These are phyloP conservation scores for Picea mariana DNA, from an alignment of 83 land plant species.

Conservation along the genomic window DNA sequence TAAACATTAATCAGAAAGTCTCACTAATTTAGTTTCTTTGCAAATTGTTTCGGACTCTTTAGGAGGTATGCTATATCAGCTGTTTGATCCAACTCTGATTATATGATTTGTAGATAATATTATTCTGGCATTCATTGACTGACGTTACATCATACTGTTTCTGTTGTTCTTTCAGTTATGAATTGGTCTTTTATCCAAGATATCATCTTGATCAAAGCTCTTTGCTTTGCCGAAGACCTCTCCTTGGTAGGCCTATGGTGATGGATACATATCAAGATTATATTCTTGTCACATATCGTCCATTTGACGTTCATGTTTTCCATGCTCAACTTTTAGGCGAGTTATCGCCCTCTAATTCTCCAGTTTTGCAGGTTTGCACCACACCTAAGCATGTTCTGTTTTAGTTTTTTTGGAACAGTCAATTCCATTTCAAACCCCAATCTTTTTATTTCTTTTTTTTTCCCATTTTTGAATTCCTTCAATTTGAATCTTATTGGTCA, in stretches of 20 bases:
- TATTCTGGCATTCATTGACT: neutral
- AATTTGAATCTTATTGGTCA: neutral
- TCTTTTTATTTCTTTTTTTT: neutral
- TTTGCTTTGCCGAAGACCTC: conserved; percentile 72
- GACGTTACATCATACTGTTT: neutral
- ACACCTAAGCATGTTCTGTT: neutral
- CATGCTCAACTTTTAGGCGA: conserved; percentile 82
- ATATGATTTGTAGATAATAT: neutral
- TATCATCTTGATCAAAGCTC: conserved; percentile 98
- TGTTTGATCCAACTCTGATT: neutral
- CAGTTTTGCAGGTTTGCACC: conserved; percentile 73
- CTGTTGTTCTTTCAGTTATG: conserved; percentile 68
- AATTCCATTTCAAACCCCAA: neutral
- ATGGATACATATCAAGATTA: conserved; percentile 97
- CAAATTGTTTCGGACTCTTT: neutral
- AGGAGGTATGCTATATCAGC: neutral
- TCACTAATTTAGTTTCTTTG: neutral
- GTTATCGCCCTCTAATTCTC: conserved; percentile 68
- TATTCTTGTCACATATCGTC: conserved; percentile 92
- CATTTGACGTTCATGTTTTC: conserved; percentile 95
- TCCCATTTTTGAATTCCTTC: neutral
- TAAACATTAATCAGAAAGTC: neutral
- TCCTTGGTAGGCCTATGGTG: conserved; percentile 87
- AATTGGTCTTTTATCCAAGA: conserved; percentile 90
- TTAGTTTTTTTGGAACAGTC: neutral